Conservation (phyloP, 441 rosid species). For the Geranium incanum region DNA sequence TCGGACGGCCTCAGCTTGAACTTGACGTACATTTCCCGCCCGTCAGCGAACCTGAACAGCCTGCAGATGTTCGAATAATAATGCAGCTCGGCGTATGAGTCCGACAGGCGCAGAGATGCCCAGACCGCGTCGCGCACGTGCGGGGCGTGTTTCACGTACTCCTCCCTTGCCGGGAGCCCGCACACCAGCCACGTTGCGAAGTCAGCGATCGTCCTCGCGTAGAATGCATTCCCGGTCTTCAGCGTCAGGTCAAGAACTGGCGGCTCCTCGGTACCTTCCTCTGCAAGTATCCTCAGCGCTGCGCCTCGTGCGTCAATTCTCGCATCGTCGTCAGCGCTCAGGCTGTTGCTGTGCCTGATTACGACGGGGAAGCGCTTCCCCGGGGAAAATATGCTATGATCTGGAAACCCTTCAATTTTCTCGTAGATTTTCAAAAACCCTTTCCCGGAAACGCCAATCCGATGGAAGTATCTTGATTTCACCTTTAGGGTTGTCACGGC, state of each 20-base stretch:
- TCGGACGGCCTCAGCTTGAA: constrained; percentile 52
- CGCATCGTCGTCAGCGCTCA: constrained; percentile 69
- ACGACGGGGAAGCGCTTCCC: constrained; percentile 45
- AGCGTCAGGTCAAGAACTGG: constrained; percentile 56
- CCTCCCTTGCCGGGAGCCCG: constrained; percentile 60
- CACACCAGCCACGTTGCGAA: constrained; percentile 68
- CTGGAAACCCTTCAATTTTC: constrained; percentile 38
- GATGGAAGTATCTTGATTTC: constrained; percentile 58
- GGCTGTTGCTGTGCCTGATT: constrained; percentile 61
- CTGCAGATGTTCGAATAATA: constrained; percentile 59
- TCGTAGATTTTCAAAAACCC: constrained; percentile 45
- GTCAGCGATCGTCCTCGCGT: constrained; percentile 56
- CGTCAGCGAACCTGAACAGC: constrained; percentile 46
- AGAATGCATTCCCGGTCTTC: constrained; percentile 67
- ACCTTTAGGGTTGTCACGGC: constrained; percentile 61
- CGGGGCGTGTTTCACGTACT: constrained; percentile 48
- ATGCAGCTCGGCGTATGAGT: constrained; percentile 47
- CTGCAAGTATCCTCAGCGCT: constrained; percentile 43
- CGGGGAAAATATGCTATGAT: constrained; percentile 43
- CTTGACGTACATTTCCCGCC: constrained; percentile 56
- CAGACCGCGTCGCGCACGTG: constrained; percentile 63
- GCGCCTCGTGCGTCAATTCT: constrained; percentile 65
- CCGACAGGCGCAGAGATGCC: constrained; percentile 50
- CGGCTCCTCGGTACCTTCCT: constrained; percentile 22
- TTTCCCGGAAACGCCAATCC: constrained; percentile 54